These are phyloP conservation scores for Populus trichocarpa DNA, from an alignment of 441 rosid species.

Conservation along the genomic window DNA sequence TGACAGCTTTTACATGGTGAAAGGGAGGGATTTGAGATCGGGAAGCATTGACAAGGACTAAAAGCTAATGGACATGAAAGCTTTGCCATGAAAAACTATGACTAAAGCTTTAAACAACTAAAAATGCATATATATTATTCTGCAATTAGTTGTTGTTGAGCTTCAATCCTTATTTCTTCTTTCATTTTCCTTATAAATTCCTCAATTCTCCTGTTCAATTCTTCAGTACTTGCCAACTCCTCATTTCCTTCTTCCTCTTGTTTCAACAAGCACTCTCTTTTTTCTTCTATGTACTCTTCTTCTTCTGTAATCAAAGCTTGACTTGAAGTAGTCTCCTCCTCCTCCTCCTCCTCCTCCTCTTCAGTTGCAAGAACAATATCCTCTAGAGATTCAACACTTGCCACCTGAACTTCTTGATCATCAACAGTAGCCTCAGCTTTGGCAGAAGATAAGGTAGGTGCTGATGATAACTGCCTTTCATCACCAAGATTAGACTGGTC, in stretches of 20 bases:
- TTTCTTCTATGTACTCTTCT: slow-evolving; percentile 13
- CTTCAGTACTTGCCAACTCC: slow-evolving; percentile 35
- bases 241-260: slow-evolving; percentile 16
- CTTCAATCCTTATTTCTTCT: slow-evolving; percentile 53
- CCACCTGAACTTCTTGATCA: neutral
- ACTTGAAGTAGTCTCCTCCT: neutral
- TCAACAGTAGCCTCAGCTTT: slow-evolving; percentile 6
- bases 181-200: slow-evolving; percentile 68
- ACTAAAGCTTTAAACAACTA: neutral
- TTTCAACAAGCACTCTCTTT: neutral
- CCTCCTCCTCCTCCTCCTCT: slow-evolving; percentile 8
- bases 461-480: slow-evolving; percentile 1
- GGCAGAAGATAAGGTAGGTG: neutral
- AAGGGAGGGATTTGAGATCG: neutral
- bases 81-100: neutral
- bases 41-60: neutral
- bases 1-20: neutral
- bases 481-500: neutral
- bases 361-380: slow-evolving; percentile 12
- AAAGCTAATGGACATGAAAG: neutral
- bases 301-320: slow-evolving; percentile 2
- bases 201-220: slow-evolving; percentile 46
- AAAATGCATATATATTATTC: slow-evolving; percentile 16
- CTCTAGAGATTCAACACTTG: neutral
- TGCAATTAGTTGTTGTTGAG: slow-evolving; percentile 32